Percentiles rank a stretch among this genome's conserved stretches.
phyloP scores from a whole-genome alignment of 2,329 filamentous ascomycete species.

The Ascochyta pisi region DNA sequence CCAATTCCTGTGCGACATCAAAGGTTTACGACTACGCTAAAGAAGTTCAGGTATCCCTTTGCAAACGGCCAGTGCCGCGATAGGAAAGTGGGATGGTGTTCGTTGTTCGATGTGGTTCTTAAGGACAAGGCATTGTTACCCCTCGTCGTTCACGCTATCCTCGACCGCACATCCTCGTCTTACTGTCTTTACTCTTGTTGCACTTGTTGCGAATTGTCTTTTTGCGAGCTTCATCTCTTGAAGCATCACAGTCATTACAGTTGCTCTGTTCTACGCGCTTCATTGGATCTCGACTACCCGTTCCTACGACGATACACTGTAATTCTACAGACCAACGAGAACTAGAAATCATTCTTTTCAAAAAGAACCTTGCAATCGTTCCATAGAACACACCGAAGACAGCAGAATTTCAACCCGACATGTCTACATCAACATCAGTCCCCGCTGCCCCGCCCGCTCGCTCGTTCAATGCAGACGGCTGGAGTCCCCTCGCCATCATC shows the following conservation, averaged over 20 bases:
- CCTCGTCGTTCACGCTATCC: constrained; percentile 14
- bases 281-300: not conserved
- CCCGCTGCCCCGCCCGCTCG: constrained; percentile 24
- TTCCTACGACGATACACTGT: not conserved
- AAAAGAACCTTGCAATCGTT: not conserved
- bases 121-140: constrained; percentile 5
- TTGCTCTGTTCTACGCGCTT: not conserved
- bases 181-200: not conserved
- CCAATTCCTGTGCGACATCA: constrained; percentile 30
- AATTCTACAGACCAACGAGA: not conserved
- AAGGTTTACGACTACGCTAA: constrained; percentile 12
- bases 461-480: constrained; percentile 21
- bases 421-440: not conserved
- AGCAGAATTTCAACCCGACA: not conserved
- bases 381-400: not conserved
- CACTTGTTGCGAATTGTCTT: not conserved
- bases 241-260: constrained; percentile 14
- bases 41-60: constrained; percentile 6
- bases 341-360: not conserved
- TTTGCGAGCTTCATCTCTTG: not conserved
- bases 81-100: constrained; percentile 13
- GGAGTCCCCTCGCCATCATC: constrained; percentile 29
- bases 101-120: not conserved
- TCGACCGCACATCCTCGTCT: constrained; percentile 5
- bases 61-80: not conserved